Base-by-base conservation (phyloP, 2,329 filamentous ascomycete genomes). In the Curvularia hawaiiensis region DNA sequence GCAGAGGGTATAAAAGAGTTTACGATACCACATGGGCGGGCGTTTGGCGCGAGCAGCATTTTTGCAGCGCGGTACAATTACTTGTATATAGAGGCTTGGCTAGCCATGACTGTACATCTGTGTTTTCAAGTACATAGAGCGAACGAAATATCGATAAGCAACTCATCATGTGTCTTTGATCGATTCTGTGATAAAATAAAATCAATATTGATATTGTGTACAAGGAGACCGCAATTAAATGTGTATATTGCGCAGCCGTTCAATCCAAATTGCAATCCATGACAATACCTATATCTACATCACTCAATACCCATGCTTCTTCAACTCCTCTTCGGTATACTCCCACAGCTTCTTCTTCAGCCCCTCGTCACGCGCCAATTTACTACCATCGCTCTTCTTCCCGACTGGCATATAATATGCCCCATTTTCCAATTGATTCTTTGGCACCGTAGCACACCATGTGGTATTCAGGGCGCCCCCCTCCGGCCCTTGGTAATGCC, bases 401-500 rank as follows among this genome's bases (percentile, higher is more conserved):
- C 73, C 75, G 0, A 78, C 68, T 1, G 75, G 75, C 20, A 54
- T 61, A 61, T 81, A 83, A 60, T 78, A 83, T 38, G 60, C 72
- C 0, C 80, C 80, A 58, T 73, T 79, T 50, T 62, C 65, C 22
- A 82, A 57, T n/a, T 73, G 64, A 14, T 68, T 65, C 62, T 67
- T 76, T 3, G 47, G 50, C 50, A 59, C 68, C 0, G 73, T 76
- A 7, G 75, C 76, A 20, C 75, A 76, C 79, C 79, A 81, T 10
- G 79, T 76, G 63, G 78, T 74, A 54, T 76, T 80, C 67, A 75
- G 60, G 10, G 77, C 73, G 7, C 79, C 79, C 3, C 68, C 73
- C 58, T 63, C 63, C 2, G 67, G 52, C 46, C 65, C 65, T 50
- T 52, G 58, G 44, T 66, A 73, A 60, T 74, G 69, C 0, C 72